Evolutionary conservation across 805 yeast genomes (phyloP), one percentile per base, ranked within the genome.

Genomic region (Pichia membranifaciens): DNA sequence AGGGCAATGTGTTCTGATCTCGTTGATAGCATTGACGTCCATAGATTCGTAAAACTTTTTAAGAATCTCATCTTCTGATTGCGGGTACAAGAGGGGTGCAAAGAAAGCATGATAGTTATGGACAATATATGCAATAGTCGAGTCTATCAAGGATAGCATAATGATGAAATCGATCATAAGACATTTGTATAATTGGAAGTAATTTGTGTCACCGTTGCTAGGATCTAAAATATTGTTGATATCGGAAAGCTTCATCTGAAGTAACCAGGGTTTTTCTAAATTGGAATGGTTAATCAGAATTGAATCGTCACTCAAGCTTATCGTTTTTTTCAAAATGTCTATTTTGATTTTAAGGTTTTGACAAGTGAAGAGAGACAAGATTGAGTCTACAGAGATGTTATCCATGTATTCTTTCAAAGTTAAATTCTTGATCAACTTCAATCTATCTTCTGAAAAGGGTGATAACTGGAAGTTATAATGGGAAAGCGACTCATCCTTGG

Each of bases 141-240:
- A 48, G 31, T 44, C 23, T 20, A 48, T 35, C 21, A 48, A 29
- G 4, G 48, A 43, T 36, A 48, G 37, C 16, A 48, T 31, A 9
- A 20, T 25, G 21, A 18, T 43, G 16, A 48, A 41, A 23, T 44
- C 51, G 16, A 28, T 37, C 16, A 23, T 23, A 22, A 44, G 35
- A 12, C 23, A 22, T 33, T 38, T 37, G 22, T 41, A 41, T 16
- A 41, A 41, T 10, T 28, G 33, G 33, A 18, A 41, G 9, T 16
- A 18, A 6, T 16, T 34, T 16, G 17, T 12, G 8, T 34, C 37
- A 34, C 20, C 15, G 16, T 21, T 29, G 13, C 29, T 31, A 8
- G 20, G 28, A 22, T 17, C 23, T 21, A 39, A 38, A 8, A 35
- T 10, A 35, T 35, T 35, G 17, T 45, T 25, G 10, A 25, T 25